Evolutionary conservation across 2,329 filamentous ascomycete genomes (phyloP), one percentile per base, ranked within the genome.

Genomic region (Penicillium sumatraense): DNA sequence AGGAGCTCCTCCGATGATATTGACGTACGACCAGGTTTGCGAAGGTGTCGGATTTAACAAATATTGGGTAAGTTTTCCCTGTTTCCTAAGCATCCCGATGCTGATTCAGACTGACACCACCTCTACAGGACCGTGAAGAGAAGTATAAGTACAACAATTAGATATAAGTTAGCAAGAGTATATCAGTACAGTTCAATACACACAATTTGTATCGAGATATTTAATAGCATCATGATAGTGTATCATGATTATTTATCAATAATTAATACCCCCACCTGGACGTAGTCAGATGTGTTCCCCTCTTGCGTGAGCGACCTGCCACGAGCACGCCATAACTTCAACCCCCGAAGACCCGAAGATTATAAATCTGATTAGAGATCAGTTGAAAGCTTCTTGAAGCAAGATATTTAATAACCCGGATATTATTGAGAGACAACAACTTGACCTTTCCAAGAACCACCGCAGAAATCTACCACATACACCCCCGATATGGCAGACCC

Each of bases 21-120:
- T 81, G 24, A 72, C 72, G 0, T 80, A 78, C 51, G 63, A 64
- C 0, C 75, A 81, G 44, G 77, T 81, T 0, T 79, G 75, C 33
- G 72, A 78, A 10, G 76, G 76, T 0, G 78, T 80, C 18, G 78
- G 79, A 0, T 80, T 81, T 50, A 74, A 75, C 42, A 72, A 77
- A 26, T 78, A 79, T 53, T 78, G 72, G 69, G 70, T 71, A 54
- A 48, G 67, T 63, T 35, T 29, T 29, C 11, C 6, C 10, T 16
- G 9, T 44, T 46, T 8, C 8, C 10, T 27, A 27, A 24, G 1
- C 3, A 24, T 0, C 50, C n/a, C n/a, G n/a, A n/a, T 41, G 16
- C n/a, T 11, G 9, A 26, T 5, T n/a, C 41, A 45, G 8, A 27
- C 54, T 54, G 21, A 56, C 26, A 24, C n/a, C n/a, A 23, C 23